Evolutionary conservation across 2,329 filamentous ascomycete genomes (phyloP).

Genomic region (Alternaria atra): DNA sequence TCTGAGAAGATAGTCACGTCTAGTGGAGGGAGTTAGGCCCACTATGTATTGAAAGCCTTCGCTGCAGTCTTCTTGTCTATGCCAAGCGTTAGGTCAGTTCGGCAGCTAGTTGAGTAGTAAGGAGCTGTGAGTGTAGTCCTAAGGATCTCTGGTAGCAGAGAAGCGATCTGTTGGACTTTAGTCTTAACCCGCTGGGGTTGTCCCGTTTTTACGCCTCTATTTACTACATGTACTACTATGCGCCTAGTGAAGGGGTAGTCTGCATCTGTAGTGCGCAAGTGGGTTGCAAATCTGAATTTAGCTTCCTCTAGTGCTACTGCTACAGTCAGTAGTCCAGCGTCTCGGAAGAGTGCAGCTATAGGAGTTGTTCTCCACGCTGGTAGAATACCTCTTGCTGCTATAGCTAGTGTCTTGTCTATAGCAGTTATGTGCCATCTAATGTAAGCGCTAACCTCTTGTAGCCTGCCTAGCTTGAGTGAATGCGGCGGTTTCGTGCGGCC

Average conservation of each 20-base stretch:
- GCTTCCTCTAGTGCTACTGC: constrained; percentile 3
- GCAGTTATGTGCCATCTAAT: too few relatives aligned
- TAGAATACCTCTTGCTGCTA: constrained; percentile 2
- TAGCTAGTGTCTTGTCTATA: too few relatives aligned
- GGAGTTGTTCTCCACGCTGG: constrained; percentile 11
- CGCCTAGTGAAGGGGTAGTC: not conserved
- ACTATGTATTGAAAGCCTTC: constrained; percentile 2
- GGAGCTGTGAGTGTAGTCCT: not conserved
- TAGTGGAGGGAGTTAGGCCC: not conserved
- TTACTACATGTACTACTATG: not conserved
- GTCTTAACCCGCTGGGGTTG: too few relatives aligned
- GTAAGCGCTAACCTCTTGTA: too few relatives aligned
- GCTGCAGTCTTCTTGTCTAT: constrained; percentile 1
- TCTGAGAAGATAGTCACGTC: constrained; percentile 18
- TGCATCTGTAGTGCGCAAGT: not conserved
- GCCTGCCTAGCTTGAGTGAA: too few relatives aligned
- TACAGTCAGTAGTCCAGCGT: constrained; percentile 3
- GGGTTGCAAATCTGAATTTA: not conserved
- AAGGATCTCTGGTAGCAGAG: constrained; percentile 2
- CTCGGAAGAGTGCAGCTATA: not conserved
- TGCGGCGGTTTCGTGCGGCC: too few relatives aligned
- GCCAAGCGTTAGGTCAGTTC: not conserved
- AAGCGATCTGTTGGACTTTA: constrained; percentile 5
- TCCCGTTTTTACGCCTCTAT: too few relatives aligned
- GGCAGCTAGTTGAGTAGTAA: constrained; percentile 1